Evolutionary conservation across 495 filamentous ascomycete genomes (phyloP), one percentile per base, ranked within the genome.

Genomic region (Lepraria neglecta): DNA sequence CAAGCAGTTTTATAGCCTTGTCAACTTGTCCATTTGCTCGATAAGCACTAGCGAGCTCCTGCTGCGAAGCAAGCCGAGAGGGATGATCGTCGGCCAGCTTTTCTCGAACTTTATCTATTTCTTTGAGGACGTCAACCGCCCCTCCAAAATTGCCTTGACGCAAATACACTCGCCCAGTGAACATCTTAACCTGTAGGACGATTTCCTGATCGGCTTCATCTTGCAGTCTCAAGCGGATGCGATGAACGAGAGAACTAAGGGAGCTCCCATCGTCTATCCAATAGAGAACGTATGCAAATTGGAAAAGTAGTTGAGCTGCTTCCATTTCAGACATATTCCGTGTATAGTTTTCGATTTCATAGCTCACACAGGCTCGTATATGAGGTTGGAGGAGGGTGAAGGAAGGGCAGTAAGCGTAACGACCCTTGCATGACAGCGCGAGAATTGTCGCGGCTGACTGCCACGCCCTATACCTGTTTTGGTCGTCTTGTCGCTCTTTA

Each of bases 1-100:
- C 33, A 11, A 35, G 33, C 33, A 77, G 45, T 44, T 63, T 6
- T 3, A 75, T 42, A 28, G 72, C 73, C 61, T 75, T 45, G 43
- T 73, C 54, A 9, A 66, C 58, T 48, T 72, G 71, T 55, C 66
- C 63, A 50, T 70, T 56, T 51, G 35, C 56, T 10, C 12, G 24
- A 64, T 75, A 76, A 64, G 71, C 68, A 21, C 45, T 48, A 45
- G 69, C 72, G 51, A 73, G 69, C n/a, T 43, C 52, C 38, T 70
- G 68, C 67, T 69, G 67, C 21, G 61, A 70, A 12, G n/a, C 33
- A 47, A 62, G 19, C 61, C 46, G 28, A 56, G 5, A 9, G 59
- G 42, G 5, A 38, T 55, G 3, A 65, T 53, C 21, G 35, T 56
- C 46, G 59, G 42, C 38, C 31, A 40, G 3, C 6, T 5, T 6